Conservation (phyloP, 768 basidiomycete species). For the Coprinellus micaceus region DNA sequence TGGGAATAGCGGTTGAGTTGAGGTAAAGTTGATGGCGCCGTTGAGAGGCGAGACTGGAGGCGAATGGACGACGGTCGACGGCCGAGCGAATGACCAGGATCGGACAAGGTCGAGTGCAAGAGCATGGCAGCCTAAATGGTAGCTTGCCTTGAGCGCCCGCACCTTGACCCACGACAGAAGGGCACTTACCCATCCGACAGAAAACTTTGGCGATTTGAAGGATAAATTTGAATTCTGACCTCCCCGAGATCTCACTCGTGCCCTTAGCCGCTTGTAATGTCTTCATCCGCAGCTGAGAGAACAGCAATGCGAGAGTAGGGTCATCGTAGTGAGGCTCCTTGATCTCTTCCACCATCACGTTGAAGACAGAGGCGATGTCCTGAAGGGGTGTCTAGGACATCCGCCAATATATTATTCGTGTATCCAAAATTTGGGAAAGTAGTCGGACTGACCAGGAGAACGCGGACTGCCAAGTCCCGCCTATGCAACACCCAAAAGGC, state of each 20-base stretch:
- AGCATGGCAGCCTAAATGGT: constrained; percentile 74
- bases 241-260: constrained; percentile 84
- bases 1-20: constrained; percentile 39
- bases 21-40: constrained; percentile 22
- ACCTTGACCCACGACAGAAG: background rate
- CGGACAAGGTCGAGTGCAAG: constrained; percentile 87
- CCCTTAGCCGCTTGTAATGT: constrained; percentile 92
- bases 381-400: constrained; percentile 63
- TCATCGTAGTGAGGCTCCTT: constrained; percentile 91
- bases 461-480: constrained; percentile 84
- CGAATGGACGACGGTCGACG: constrained; percentile 40
- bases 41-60: constrained; percentile 6
- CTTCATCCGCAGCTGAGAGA: constrained; percentile 84
- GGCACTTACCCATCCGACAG: constrained; percentile 83
- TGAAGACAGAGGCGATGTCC: constrained; percentile 60
- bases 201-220: constrained; percentile 92
- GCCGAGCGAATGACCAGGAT: constrained; percentile 89
- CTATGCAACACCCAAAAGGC: constrained; percentile 92
- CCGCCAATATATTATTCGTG: background rate
- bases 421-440: too few species aligned
- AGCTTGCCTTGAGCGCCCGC: constrained; percentile 3
- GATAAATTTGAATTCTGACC: constrained; percentile 92
- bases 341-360: constrained; percentile 57
- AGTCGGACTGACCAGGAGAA: constrained; percentile 65
- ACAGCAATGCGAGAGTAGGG: constrained; percentile 85